Evolutionary conservation across 257 asterid genomes (phyloP).

Genomic region (Solanum sparsipilum): DNA sequence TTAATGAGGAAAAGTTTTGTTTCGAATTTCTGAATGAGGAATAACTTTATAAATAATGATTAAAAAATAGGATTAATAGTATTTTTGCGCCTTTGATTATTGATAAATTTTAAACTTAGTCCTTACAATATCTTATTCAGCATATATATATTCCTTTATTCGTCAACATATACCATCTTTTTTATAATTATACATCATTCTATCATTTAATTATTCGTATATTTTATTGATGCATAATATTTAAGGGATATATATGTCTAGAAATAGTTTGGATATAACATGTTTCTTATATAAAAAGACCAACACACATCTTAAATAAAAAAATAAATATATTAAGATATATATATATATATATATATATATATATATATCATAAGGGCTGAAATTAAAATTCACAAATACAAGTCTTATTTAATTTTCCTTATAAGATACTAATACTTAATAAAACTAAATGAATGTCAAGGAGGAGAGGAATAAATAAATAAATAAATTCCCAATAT

Average conservation of each 20-base stretch:
- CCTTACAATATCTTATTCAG: neutral
- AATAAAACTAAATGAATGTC: neutral
- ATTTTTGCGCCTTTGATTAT: neutral
- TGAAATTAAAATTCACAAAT: neutral
- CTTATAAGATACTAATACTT: neutral
- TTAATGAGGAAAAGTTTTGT: neutral
- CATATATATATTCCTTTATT: neutral
- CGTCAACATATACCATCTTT: neutral
- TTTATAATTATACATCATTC: neutral
- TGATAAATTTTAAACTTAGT: neutral
- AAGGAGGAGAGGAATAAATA: neutral
- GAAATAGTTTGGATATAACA: neutral
- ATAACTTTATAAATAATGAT: neutral
- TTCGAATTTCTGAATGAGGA: neutral
- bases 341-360: no score
- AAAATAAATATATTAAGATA: no score
- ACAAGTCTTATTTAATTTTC: neutral
- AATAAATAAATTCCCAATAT: neutral
- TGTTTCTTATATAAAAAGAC: neutral
- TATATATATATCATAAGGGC: no score
- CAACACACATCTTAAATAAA: neutral
- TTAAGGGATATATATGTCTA: neutral
- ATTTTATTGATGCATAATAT: neutral
- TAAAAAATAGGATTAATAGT: neutral
- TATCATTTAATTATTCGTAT: neutral